Evolutionary conservation across 2,329 filamentous ascomycete genomes (phyloP), one percentile per base, ranked within the genome.

Genomic region (Diplodia seriata): DNA sequence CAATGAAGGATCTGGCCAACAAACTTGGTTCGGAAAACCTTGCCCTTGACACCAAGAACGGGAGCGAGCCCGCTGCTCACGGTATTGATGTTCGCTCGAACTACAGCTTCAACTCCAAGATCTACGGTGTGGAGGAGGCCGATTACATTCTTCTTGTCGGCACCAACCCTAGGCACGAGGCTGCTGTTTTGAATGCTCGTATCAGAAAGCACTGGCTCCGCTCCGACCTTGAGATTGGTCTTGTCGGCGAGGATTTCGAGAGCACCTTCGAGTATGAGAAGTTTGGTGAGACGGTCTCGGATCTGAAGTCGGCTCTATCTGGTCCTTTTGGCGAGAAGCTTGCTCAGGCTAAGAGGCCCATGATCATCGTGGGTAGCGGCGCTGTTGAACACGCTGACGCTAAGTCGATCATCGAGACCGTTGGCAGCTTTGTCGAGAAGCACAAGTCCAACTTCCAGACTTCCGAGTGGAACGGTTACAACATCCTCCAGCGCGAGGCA

Each of bases 151-250:
- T 99, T 66, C 89, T 99, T 69, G 88, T 99, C 71, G 95, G 94
- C 73, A 97, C 92, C 78, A 99, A 99, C 84, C 91, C 95, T 50
- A 89, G 95, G 73, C 93, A 97, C 77, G 95, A 99, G 83, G 95
- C 95, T 70, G 93, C 95, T 68, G 93, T 95, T 57, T 87, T 99
- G 54, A 99, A 99, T 77, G 94, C 94, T 71, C 92, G 95, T 73
- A 99, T 99, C 77, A 89, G 95, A 76, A 99, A 99, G 85, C 94
- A 97, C 81, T 99, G 94, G 91, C 85, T 99, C 73, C 90, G 94
- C 73, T 97, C 95, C 43, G 94, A 98, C 74, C 88, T 99, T 29
- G 91, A 98, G 79, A 89, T 99, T 74, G 95, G 91, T 71, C 88
- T 97, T 69, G 90, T 99, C 73, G 95, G 95, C 71, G 91, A 97